These are phyloP conservation scores for Chlorophyllum brunneum DNA, from an alignment of 768 basidiomycete genomes.

Conservation along the genomic window DNA sequence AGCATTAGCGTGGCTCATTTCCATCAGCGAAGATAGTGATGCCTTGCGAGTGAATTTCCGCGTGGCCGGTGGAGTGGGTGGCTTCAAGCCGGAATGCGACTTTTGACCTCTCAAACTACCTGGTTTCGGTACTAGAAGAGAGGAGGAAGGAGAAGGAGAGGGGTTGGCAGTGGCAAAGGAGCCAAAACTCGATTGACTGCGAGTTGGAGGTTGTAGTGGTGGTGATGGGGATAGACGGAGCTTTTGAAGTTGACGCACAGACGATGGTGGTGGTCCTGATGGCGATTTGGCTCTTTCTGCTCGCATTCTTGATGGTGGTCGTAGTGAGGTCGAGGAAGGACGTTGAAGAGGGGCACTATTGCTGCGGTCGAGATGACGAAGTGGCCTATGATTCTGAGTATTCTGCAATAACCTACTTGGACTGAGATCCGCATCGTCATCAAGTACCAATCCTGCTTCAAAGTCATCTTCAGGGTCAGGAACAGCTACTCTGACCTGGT, in stretches of 20 bases:
- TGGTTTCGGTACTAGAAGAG: slow-evolving; percentile 62
- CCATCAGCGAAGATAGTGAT: slow-evolving; percentile 65
- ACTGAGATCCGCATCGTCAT: slow-evolving; percentile 79
- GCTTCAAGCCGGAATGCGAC: slow-evolving; percentile 78
- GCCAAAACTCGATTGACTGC: slow-evolving; percentile 56
- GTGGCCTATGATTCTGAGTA: slow-evolving; percentile 37
- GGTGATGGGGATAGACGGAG: slow-evolving; percentile 69
- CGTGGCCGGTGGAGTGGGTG: slow-evolving; percentile 63
- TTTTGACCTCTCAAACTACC: slow-evolving; percentile 80
- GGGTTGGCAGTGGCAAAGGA: slow-evolving; percentile 48
- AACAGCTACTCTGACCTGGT: slow-evolving; percentile 43
- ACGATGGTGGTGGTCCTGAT: slow-evolving; percentile 64
- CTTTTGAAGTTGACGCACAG: slow-evolving; percentile 63
- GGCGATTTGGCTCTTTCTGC: slow-evolving; percentile 72
- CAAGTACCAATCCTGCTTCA: slow-evolving; percentile 79
- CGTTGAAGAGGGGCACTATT: slow-evolving; percentile 55
- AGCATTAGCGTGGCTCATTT: slow-evolving; percentile 52
- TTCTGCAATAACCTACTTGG: slow-evolving; percentile 66
- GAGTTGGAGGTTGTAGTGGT: slow-evolving; percentile 52
- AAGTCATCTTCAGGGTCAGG: slow-evolving; percentile 82
- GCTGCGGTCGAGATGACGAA: slow-evolving; percentile 47
- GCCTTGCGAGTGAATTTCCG: slow-evolving; percentile 72
- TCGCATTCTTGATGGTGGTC: slow-evolving; percentile 64
- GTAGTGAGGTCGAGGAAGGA: slow-evolving; percentile 34
- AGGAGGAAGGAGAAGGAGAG: slow-evolving; percentile 42